phyloP scores from a whole-genome alignment of 352 stramenopile genomes.

The Phytophthora pistaciae region DNA sequence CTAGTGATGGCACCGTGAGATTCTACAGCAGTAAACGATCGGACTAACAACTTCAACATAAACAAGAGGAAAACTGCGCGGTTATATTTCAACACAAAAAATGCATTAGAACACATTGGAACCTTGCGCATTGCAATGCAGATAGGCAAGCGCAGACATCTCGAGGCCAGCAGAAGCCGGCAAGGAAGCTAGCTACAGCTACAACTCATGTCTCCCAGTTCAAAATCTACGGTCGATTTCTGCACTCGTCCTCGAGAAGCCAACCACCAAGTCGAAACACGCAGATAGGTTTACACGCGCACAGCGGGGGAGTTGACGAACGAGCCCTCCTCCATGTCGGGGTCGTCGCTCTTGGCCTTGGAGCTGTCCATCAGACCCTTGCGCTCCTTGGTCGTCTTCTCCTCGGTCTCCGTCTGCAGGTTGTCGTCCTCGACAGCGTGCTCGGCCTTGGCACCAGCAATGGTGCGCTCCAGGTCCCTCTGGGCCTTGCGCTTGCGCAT shows the following conservation, averaged over 20 bases:
- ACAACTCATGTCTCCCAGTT: conserved; percentile 40
- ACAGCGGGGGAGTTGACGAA: conserved; percentile 89
- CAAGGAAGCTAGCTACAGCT: conserved; percentile 39
- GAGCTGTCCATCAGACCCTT: conserved; percentile 77
- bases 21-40: conserved; percentile 51
- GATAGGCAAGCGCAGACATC: conserved; percentile 24
- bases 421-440: conserved; percentile 79
- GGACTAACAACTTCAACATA: conserved; percentile 10
- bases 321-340: conserved; percentile 75
- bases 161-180: conserved; percentile 37
- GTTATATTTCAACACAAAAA: conserved; percentile 54
- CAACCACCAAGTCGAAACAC: conserved; percentile 38
- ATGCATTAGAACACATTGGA: conserved; percentile 46
- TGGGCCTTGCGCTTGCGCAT: conserved; percentile 84
- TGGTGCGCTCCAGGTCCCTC: conserved; percentile 83
- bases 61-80: conserved; percentile 36
- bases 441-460: conserved; percentile 84
- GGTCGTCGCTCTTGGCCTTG: conserved; percentile 70
- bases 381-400: conserved; percentile 69
- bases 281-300: conserved; percentile 60
- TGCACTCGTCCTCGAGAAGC: conserved; percentile 36
- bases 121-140: conserved; percentile 34
- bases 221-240: conserved; percentile 49
- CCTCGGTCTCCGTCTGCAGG: conserved; percentile 50
- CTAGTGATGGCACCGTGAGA: conserved; percentile 76